Base-by-base conservation (phyloP, 805 yeast genomes). In the Saccharomycopsis sp. region DNA sequence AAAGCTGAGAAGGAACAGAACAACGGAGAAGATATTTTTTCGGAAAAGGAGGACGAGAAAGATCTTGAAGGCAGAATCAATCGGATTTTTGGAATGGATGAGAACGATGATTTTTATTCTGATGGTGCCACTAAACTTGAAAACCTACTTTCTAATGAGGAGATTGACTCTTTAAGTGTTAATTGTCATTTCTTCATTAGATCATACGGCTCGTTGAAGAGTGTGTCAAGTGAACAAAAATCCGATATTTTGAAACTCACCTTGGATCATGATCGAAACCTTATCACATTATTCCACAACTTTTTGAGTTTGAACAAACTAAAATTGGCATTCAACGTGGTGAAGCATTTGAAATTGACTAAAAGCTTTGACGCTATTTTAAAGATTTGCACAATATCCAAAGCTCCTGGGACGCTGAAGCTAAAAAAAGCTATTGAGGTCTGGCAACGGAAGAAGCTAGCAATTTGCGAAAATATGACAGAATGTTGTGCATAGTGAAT, bases 241-340 rank as follows among this genome's bases (percentile, higher is more conserved):
- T 6, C 16, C 17, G 18, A 19, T 20, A 10, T 34, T n/a, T 13
- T 36, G 25, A 29, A 36, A 12, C 19, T 8, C 20, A 16, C 29
- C 7, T 26, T 42, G 9, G 17, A 40, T 17, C 43, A 42, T 22
- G 49, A 46, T 27, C 13, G 31, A 6, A 46, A 38, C 17, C 9
- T 42, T 16, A 10, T 46, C 19, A 39, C 33, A n/a, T 10, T 42
- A n/a, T 39, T 46, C 16, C 16, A 39, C 30, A 34, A 36, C 10
- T 39, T 42, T 5, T 10, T 46, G 5, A 20, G 13, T 16, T 16
- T 17, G 16, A 17, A 30, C 7, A 46, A 36, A 17, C 27, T 29
- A 19, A 42, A 34, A 23, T 30, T 46, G 13, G 46, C 39, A 9
- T 46, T 46, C 33, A 32, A 20, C 8, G 35, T 30, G 20, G 39